Evolutionary conservation across 495 filamentous ascomycete genomes (phyloP).

Genomic region (Polyplosphaeria fusca): DNA sequence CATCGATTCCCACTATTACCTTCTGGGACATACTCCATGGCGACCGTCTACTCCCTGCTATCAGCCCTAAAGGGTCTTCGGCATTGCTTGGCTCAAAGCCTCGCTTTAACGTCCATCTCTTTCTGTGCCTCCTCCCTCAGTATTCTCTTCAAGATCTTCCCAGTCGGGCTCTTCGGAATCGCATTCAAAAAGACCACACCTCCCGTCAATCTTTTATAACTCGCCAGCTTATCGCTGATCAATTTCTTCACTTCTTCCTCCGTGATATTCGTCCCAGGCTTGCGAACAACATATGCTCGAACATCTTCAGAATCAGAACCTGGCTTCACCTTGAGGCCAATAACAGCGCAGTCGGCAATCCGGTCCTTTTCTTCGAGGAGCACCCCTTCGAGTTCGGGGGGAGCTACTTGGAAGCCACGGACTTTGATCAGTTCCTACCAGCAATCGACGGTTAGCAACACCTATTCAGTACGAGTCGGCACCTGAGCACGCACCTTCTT

Average conservation of each 20-base stretch:
- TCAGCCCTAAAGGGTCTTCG: no score
- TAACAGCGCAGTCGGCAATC: slow-evolving; percentile 21
- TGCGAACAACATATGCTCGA: slow-evolving; percentile 15
- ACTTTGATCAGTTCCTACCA: slow-evolving; percentile 26
- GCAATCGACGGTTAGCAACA: neutral
- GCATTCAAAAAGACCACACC: slow-evolving; percentile 22
- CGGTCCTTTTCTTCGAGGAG: slow-evolving; percentile 2
- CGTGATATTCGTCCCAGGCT: neutral
- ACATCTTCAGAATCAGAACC: neutral
- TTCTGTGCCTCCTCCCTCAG: slow-evolving; percentile 21
- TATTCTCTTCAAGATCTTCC: slow-evolving; percentile 27
- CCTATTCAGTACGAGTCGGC: neutral
- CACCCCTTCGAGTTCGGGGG: slow-evolving; percentile 11
- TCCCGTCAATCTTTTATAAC: slow-evolving; percentile 20
- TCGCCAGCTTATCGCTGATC: slow-evolving; percentile 15
- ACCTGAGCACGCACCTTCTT: slow-evolving; percentile 15
- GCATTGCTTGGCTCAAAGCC: no score
- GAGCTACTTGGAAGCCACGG: slow-evolving; percentile 15
- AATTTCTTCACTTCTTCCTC: slow-evolving; percentile 16
- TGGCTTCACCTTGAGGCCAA: slow-evolving; percentile 1
- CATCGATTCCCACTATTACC: no score
- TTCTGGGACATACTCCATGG: no score
- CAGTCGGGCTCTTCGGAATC: slow-evolving; percentile 27
- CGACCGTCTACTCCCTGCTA: no score
- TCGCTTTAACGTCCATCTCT: neutral